Base-by-base conservation (phyloP, 1,284 basidiomycete genomes). In the Malassezia furfur region DNA sequence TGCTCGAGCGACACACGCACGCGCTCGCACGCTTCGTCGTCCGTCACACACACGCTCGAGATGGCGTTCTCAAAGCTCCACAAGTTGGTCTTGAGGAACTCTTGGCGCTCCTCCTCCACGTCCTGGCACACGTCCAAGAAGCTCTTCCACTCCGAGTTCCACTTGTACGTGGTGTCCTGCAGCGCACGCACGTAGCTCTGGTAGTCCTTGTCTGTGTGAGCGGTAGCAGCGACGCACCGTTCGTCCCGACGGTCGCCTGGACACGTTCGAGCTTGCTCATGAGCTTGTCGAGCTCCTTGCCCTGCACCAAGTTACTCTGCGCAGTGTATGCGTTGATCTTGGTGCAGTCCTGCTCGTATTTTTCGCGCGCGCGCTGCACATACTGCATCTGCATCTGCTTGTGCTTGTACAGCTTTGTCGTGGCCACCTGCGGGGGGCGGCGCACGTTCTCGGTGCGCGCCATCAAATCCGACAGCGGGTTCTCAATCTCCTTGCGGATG, bases 61-160 rank as follows among this genome's bases (percentile, higher is more conserved):
- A 96, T 85, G 1, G 86, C 85, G 75, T 99, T 99, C 2, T 93
- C 91, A 74, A 89, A 96, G 31, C 85, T 84, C 93, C 93, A 99
- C 74, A 94, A 81, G 64, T 89, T 88, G 74, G 91, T 87, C 78
- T 94, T 96, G 78, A 87, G 85, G 70, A 94, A 88, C 61, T 91
- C 88, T 72, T 94, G 78, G 14, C 94, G 82, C 60, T 93, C 86
- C 69, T 96, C 91, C 74, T 99, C 93, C 44, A 94, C 76, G 77
- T 99, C 93, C 77, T 99, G 94, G 64, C 87, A 91, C 53, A 83
- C 83, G 78, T 81, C 64, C 32, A 66, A 54, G 35, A 65, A 66
- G 39, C 59, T 59, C 59, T 89, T 94, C 93, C 93, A 99, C 61
- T 89, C 86, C 54, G 82, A 80, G 73, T 96, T 91, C 93, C 93